Evolutionary conservation across 257 asterid genomes (phyloP).

Genomic region (Solanum piurae): DNA sequence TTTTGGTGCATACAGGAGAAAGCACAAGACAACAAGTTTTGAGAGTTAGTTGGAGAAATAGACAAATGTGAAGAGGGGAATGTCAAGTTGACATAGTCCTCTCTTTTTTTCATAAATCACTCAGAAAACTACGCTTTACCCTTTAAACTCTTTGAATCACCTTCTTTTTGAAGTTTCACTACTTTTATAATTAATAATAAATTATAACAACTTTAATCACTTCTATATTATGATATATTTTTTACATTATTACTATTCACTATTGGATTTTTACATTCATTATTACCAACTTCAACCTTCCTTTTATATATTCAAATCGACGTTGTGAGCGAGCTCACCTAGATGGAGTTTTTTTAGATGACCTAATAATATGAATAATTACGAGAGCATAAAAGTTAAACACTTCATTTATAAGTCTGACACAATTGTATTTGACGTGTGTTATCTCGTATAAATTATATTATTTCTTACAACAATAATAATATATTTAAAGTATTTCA

Average conservation of each 20-base stretch:
- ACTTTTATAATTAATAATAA: not conserved
- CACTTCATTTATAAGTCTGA: not conserved
- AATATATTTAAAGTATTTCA: not conserved
- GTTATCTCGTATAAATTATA: not conserved
- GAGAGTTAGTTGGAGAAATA: not conserved
- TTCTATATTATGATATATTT: no score
- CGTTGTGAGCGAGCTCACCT: not conserved
- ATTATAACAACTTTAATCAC: no score
- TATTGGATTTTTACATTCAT: not conserved
- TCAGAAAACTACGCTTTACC: slow-evolving; percentile 16
- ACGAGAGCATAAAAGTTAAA: not conserved
- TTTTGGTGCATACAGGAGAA: slow-evolving; percentile 5
- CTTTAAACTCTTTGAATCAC: not conserved
- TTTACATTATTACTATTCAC: not conserved
- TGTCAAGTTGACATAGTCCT: slow-evolving; percentile 3
- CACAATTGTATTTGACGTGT: not conserved
- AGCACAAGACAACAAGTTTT: slow-evolving; percentile 1
- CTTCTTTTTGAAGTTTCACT: not conserved
- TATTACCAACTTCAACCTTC: not conserved
- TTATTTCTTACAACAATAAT: no score
- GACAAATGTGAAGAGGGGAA: not conserved
- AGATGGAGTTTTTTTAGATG: not conserved
- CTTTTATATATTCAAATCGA: not conserved
- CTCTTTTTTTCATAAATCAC: not conserved
- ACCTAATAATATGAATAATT: not conserved